phyloP scores from a whole-genome alignment of 2,329 filamentous ascomycete genomes.

The Arthrobotrys iridis region DNA sequence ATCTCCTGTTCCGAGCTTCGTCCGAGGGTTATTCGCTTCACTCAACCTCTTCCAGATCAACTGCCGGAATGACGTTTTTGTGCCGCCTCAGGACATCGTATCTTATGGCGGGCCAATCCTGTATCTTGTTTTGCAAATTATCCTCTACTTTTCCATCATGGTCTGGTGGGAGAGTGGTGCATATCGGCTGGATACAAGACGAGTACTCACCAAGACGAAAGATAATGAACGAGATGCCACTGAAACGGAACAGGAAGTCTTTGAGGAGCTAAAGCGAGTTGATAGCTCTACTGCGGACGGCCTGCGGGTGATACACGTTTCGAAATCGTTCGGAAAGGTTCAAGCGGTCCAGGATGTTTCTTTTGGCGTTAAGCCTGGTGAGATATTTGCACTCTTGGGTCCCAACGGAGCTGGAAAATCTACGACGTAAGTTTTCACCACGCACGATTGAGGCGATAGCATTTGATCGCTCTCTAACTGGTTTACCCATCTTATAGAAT shows the following conservation, averaged over 20 bases:
- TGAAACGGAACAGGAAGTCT: slow-evolving; percentile 69
- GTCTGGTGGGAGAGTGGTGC: slow-evolving; percentile 84
- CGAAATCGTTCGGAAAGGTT: slow-evolving; percentile 79
- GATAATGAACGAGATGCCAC: slow-evolving; percentile 62
- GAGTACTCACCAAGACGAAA: slow-evolving; percentile 62
- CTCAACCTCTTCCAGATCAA: slow-evolving; percentile 85
- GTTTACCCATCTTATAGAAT: slow-evolving; percentile 69
- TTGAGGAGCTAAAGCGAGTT: slow-evolving; percentile 72
- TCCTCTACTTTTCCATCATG: slow-evolving; percentile 76
- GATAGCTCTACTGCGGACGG: slow-evolving; percentile 71
- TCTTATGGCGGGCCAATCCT: slow-evolving; percentile 86
- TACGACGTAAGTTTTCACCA: slow-evolving; percentile 20
- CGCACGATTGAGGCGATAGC: neutral
- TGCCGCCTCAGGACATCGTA: slow-evolving; percentile 73
- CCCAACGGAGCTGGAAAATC: slow-evolving; percentile 88
- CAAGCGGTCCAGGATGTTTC: slow-evolving; percentile 88
- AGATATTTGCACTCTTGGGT: slow-evolving; percentile 88
- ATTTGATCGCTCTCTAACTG: neutral
- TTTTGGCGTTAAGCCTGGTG: slow-evolving; percentile 80
- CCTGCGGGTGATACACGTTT: slow-evolving; percentile 80
- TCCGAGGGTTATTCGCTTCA: slow-evolving; percentile 77
- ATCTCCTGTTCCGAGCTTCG: slow-evolving; percentile 79
- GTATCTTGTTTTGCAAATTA: slow-evolving; percentile 79
- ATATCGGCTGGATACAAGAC: slow-evolving; percentile 60
- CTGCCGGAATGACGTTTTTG: slow-evolving; percentile 73